Base-by-base conservation (phyloP, 768 basidiomycete genomes). In the Filobasidium wieringae region DNA sequence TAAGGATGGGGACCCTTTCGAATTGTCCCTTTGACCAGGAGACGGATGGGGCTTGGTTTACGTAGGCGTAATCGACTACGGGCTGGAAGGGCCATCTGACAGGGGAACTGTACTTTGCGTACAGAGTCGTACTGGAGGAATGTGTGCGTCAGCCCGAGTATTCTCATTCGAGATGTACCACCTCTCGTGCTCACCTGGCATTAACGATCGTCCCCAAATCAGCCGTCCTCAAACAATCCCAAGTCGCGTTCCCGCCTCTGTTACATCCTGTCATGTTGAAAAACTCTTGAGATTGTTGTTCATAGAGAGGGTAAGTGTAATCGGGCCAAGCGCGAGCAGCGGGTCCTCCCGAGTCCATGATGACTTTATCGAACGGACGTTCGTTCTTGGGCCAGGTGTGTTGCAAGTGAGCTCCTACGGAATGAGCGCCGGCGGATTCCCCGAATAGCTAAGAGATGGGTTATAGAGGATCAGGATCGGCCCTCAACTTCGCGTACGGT, bases 1-100 rank as follows among this genome's bases (percentile, higher is more conserved):
- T 56, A 33, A 56, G 11, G 2, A 56, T 45, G 31, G 55, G 55
- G 7, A 56, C 55, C 75, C 29, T 47, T 19, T 56, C 47, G 31
- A 56, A 56, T 12, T 15, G 19, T 4, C 55, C 55, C 5, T 56
- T 33, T 32, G 34, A 22, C 55, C 55, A 56, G 17, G 55, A 56
- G 24, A 47, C n/a, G 5, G 55, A 45, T 0, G 55, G 55, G 22
- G 45, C 43, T 27, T 56, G 55, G 26, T 47, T 56, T 41, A 56
- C 41, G 19, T 56, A 56, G 4, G 11, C n/a, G 12, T 34, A 41
- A n/a, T 56, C 55, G 43, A 56, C 41, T 19, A 56, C 55, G 1
- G 55, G 55, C 29, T 56, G 55, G 55, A 56, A 56, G 4, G 55
- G 55, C 55, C 55, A 56, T 22, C 41, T 41, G 30, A 55, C 34